phyloP scores from a whole-genome alignment of 805 yeast genomes.

The Helenozyma baotianmanensis region DNA sequence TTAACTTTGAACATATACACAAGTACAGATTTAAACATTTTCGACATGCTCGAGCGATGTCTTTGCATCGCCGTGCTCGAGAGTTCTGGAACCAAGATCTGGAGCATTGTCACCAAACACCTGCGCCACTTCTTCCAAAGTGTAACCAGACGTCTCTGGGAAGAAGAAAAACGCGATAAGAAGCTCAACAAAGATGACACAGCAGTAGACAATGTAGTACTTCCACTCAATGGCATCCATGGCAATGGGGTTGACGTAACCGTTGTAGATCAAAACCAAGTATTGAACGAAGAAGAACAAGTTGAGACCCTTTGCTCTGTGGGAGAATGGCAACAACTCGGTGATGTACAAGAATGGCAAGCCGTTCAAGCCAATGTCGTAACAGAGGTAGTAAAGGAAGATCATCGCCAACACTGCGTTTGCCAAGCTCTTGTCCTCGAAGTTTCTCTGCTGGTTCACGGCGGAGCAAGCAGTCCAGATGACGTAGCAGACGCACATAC shows the following conservation, averaged over 20 bases:
- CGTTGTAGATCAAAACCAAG: constrained; percentile 19
- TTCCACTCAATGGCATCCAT: constrained; percentile 40
- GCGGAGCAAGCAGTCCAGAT: constrained; percentile 46
- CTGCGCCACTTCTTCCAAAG: constrained; percentile 40
- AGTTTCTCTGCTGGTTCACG: constrained; percentile 36
- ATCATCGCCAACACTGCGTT: constrained; percentile 49
- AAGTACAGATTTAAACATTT: too few relatives aligned
- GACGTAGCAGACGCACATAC: constrained; percentile 35
- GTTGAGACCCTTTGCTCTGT: constrained; percentile 40
- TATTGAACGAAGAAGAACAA: constrained; percentile 21
- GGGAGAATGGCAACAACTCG: constrained; percentile 35
- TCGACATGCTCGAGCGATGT: constrained; percentile 9
- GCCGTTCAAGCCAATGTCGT: constrained; percentile 42
- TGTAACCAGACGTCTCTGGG: constrained; percentile 40
- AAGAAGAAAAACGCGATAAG: constrained; percentile 27
- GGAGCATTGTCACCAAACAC: constrained; percentile 35
- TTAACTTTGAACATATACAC: too few relatives aligned
- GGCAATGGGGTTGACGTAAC: constrained; percentile 28
- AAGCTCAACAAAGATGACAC: constrained; percentile 26
- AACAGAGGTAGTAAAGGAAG: constrained; percentile 41
- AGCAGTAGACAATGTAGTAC: constrained; percentile 39
- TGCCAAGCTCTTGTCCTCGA: constrained; percentile 36
- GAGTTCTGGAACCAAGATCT: constrained; percentile 5
- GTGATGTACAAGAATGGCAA: constrained; percentile 44
- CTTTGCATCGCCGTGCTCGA: constrained; percentile 3